Conservation (phyloP, 2,329 filamentous ascomycete genomes). For the Aspergillus tamarii region DNA sequence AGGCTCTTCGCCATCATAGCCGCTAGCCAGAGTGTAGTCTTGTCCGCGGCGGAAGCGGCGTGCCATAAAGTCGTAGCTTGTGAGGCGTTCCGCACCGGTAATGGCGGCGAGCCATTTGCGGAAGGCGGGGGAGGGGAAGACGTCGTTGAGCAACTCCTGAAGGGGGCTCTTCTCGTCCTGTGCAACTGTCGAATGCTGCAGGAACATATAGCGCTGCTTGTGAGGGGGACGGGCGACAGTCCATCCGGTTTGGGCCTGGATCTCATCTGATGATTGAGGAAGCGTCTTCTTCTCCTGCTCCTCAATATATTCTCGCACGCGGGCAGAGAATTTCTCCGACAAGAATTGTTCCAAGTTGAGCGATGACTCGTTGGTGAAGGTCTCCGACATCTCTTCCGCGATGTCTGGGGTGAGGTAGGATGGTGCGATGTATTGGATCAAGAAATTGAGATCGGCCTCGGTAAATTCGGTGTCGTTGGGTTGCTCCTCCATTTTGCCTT, state of each 20-base stretch:
- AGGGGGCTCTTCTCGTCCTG: conserved; percentile 54
- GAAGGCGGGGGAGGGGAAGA: conserved; percentile 85
- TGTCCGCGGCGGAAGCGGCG: conserved; percentile 82
- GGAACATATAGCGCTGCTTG: conserved; percentile 91
- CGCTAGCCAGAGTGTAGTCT: conserved; percentile 92
- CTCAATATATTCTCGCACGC: conserved; percentile 72
- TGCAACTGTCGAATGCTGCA: conserved; percentile 54
- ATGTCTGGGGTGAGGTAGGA: conserved; percentile 92
- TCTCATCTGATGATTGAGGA: conserved; percentile 51
- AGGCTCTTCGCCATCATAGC: conserved; percentile 70
- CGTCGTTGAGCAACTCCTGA: conserved; percentile 75
- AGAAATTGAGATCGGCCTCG: conserved; percentile 81
- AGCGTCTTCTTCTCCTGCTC: conserved; percentile 60
- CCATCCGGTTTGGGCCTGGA: conserved; percentile 66
- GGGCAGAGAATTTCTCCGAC: conserved; percentile 73
- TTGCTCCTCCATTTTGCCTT: conserved; percentile 50
- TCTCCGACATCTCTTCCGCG: conserved; percentile 76
- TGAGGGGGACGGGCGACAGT: conserved; percentile 84
- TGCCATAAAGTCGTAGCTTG: conserved; percentile 76
- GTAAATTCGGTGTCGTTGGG: conserved; percentile 63
- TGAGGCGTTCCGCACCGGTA: conserved; percentile 69
- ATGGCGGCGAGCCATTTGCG: conserved; percentile 85
- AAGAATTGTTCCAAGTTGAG: conserved; percentile 81
- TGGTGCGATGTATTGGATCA: conserved; percentile 87
- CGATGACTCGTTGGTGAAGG: conserved; percentile 81